These are phyloP conservation scores for Streptanthus diversifolius DNA, from an alignment of 345 rosid genomes.

Conservation along the genomic window DNA sequence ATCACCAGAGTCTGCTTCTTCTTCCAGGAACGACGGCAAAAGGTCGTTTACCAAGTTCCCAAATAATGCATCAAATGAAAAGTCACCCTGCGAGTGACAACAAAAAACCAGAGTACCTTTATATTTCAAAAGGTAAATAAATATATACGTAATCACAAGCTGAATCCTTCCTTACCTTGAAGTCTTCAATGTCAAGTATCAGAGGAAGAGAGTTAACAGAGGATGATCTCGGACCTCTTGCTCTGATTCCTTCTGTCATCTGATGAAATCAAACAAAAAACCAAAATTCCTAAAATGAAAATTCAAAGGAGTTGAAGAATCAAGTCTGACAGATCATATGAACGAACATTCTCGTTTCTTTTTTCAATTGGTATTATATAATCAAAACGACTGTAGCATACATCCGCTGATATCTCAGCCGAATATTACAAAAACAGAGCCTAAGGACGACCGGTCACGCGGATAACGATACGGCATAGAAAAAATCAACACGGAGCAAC, in stretches of 20 bases:
- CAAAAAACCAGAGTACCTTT: not conserved
- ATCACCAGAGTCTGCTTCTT: conserved; percentile 64
- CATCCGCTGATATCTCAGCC: conserved; percentile 6
- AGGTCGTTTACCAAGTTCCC: conserved; percentile 84
- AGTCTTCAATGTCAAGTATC: conserved; percentile 86
- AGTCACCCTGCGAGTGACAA: conserved; percentile 67
- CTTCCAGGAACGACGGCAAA: conserved; percentile 82
- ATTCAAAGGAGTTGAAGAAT: not conserved
- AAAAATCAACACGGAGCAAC: not conserved
- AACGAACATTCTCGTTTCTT: not conserved
- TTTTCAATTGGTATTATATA: not conserved
- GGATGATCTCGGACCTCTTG: conserved; percentile 50
- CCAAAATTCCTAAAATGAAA: not conserved
- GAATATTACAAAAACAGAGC: conserved; percentile 4
- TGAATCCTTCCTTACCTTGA: conserved; percentile 57
- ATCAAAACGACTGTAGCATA: not conserved
- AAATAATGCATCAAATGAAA: conserved; percentile 91
- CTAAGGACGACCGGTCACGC: not conserved
- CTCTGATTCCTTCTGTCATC: conserved; percentile 66
- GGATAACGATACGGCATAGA: not conserved
- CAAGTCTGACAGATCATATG: conserved; percentile 23
- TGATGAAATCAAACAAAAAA: conserved; percentile 3
- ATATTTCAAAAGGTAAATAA: conserved; percentile 2
- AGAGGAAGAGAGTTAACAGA: conserved; percentile 61
- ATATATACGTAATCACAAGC: not conserved